Evolutionary conservation across 148 eudicot genomes (phyloP), one percentile per base, ranked within the genome.

Genomic region (Oxyria digyna): DNA sequence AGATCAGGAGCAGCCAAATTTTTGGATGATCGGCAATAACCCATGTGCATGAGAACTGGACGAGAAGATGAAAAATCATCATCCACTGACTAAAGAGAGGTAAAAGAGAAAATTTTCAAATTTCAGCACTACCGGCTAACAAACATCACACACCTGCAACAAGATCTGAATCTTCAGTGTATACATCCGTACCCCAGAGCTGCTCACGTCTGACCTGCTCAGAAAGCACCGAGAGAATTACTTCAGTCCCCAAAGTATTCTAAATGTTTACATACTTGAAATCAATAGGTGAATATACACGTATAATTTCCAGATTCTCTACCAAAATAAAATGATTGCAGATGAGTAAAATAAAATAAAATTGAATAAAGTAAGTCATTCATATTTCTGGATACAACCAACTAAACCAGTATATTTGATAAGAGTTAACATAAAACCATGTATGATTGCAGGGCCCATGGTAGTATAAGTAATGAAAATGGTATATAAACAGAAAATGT

Each of bases 131-230:
- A 55, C n/a, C n/a, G n/a, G n/a, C n/a, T 35, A 29, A 14, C 15
- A 12, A 17, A 65, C 43, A 20, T 18, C 29, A 35, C 83, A 77
- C 84, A 94, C 99, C 97, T 69, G 99, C 99, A 82, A 94, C 99
- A 76, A 94, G 88, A 79, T 94, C 97, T 31, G 99, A 94, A 74
- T 94, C 99, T 82, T 82, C 78, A 17, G 99, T 94, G 72, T 90
- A 94, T 74, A 94, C 80, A 81, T 94, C 99, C 15, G 99, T 94
- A 3, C 97, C 99, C 99, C 99, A 94, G 31, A 94, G 89, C 78
- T 88, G 99, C 33, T 96, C 96, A 81, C 99, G 91, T 69, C 91
- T 84, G 29, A 94, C 97, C 99, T 94, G 87, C 78, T 80, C 65
- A 59, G 65, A 29, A 59, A 59, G 37, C 35, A 59, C 9, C 14